Base-by-base conservation (phyloP, 177 flowering plant species). In the Tripterygium wilfordii region DNA sequence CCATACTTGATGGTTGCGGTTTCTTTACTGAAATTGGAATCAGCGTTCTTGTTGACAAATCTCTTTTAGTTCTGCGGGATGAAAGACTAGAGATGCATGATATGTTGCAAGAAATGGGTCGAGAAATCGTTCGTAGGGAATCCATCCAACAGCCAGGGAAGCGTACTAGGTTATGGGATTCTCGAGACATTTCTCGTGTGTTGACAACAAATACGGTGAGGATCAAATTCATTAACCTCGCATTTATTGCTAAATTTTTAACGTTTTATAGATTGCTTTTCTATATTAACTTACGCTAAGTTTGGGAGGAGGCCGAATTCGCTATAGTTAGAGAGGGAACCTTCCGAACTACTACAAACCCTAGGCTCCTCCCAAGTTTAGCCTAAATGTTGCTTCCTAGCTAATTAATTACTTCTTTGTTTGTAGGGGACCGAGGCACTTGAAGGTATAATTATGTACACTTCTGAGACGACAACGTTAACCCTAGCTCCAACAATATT, bases 121-220 rank as follows among this genome's bases (percentile, higher is more conserved):
- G 58, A 42, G 18, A 42, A 6, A 52, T 63, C 32, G 54, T 53
- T 24, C 45, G 45, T 7, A 6, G 24, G 18, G 55, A 63, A 48
- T 42, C 45, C 10, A 21, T 3, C 3, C 2, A 48, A 14, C 44
- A 62, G 17, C 63, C 61, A 4, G 61, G 54, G 8, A 40, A 37
- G 8, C 54, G 66, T 6, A 65, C 61, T 32, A 62, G 67, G 45
- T 22, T 67, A 32, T 66, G 63, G 63, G 9, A 12, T 17, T 10
- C 22, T 22, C 30, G 55, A 8, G 61, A 65, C 27, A 33, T 51
- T 26, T 16, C 2, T 0, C 38, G 40, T 12, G 54, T 58, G n/a
- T 42, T 62, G 15, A 20, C 27, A 15, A 33, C 22, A 10, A 14
- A 53, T n/a, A 38, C 30, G 20, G 62, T 45, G 57, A 32, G 56